Base-by-base conservation (phyloP, 768 basidiomycete species). In the Cytidiella melzeri region DNA sequence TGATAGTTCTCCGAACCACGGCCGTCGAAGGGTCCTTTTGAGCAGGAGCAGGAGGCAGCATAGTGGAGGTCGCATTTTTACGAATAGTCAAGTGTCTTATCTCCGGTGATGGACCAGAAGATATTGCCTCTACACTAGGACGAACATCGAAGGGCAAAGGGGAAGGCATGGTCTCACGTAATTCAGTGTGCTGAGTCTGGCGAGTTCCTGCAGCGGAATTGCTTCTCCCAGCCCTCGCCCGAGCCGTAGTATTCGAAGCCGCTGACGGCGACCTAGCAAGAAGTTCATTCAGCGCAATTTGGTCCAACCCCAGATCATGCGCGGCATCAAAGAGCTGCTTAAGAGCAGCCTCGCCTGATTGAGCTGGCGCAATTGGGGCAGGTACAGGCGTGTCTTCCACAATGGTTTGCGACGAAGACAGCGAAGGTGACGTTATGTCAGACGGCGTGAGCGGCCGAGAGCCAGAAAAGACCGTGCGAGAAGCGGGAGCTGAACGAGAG, bases 291-390 rank as follows among this genome's bases (percentile, higher is more conserved):
- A 92, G 63, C 24, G 79, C 87, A 13, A 66, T 72, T 57, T 82
- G 82, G 66, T 90, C 85, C 28, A 92, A 73, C 25, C 87, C 88
- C 30, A 91, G 76, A 57, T 80, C 80, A 11, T 72, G 74, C 1
- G 86, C 89, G 20, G 87, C 89, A 59, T 81, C 79, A 55, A 87
- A 88, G 21, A 92, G 65, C 61, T 88, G 85, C 61, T 73, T 77
- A 47, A 91, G 68, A 13, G 84, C 83, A 43, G 69, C 69, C 20
- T 75, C 70, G 54, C 81, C 74, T 13, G 45, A 62, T 58, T 36
- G 70, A 55, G 43, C 30, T 20, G 40, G 37, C 25, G 56, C 42
- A 12, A 39, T 13, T 15, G 51, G 49, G 19, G 47, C 30, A 3
- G 47, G 30, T 23, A 41, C 40, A 18, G 45, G 51, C 10, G 41